A percentile compares a stretch with the other conserved stretches of the same genome.
Evolutionary conservation across 805 yeast genomes (phyloP).

Genomic region (Barnettozyma californica): DNA sequence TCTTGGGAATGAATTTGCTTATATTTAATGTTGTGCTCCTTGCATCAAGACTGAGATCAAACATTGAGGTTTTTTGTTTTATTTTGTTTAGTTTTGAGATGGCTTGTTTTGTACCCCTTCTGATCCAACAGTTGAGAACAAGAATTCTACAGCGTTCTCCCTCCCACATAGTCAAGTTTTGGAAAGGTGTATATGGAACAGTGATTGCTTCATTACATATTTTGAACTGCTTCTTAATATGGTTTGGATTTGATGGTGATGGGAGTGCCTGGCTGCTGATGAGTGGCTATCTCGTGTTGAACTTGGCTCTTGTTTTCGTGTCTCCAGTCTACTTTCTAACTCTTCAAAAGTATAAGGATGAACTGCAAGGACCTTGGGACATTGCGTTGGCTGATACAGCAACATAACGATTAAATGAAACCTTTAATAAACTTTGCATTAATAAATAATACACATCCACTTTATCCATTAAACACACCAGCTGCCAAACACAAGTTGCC

Average conservation of each 20-base stretch:
- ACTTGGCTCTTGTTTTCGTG: conserved; percentile 43
- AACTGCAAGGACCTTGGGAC: conserved; percentile 92
- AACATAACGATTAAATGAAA: neutral
- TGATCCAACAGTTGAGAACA: conserved; percentile 52
- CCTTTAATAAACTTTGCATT: neutral
- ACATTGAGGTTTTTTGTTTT: conserved; percentile 78
- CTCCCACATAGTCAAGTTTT: neutral
- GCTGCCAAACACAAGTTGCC: conserved; percentile 89
- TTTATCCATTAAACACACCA: conserved; percentile 58
- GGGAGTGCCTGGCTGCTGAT: conserved; percentile 27
- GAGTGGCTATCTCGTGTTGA: conserved; percentile 45
- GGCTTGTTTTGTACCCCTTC: conserved; percentile 68
- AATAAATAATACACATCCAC: neutral
- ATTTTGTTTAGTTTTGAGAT: conserved; percentile 66
- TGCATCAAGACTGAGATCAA: conserved; percentile 77
- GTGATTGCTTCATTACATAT: neutral
- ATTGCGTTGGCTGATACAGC: conserved; percentile 63
- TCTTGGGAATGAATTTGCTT: conserved; percentile 74
- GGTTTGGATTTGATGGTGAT: conserved; percentile 32
- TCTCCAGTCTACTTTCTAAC: conserved; percentile 68
- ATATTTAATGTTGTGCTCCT: conserved; percentile 82
- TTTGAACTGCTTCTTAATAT: conserved; percentile 9
- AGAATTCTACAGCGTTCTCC: neutral
- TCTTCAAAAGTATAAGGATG: conserved; percentile 76
- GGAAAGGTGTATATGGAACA: neutral